phyloP scores from a whole-genome alignment of 106 monocot genomes.

The Acorus gramineus region DNA sequence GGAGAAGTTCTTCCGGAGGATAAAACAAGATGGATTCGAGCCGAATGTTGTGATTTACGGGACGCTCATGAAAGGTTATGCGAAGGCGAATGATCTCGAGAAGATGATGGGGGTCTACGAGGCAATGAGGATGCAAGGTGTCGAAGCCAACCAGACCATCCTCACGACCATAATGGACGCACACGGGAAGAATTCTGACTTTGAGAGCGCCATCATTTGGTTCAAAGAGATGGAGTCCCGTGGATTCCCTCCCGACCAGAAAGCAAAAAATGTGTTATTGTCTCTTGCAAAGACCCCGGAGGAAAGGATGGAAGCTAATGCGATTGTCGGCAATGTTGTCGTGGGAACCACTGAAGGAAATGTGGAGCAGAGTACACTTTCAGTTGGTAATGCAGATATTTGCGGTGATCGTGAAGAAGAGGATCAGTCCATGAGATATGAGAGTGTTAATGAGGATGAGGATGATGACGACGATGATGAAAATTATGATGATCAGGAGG shows the following conservation, averaged over 20 bases:
- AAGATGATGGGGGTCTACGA: constrained; percentile 79
- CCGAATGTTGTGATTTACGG: constrained; percentile 87
- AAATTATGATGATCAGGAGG: too few relatives aligned
- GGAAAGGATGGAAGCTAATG: constrained; percentile 61
- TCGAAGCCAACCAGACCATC: constrained; percentile 80
- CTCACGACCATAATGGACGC: constrained; percentile 93
- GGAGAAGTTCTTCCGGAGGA: constrained; percentile 75
- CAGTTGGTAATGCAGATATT: too few relatives aligned
- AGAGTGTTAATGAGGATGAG: too few relatives aligned
- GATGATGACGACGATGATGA: too few relatives aligned
- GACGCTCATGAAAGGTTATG: constrained; percentile 92
- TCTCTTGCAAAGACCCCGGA: constrained; percentile 64
- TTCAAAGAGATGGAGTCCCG: constrained; percentile 71
- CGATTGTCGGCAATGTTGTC: constrained; percentile 41
- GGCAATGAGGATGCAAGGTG: constrained; percentile 63
- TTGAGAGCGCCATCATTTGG: constrained; percentile 75
- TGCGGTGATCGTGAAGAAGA: too few relatives aligned
- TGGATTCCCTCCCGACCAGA: constrained; percentile 76
- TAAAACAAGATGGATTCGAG: constrained; percentile 78
- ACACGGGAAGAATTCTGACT: constrained; percentile 76
- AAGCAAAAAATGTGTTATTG: constrained; percentile 80
- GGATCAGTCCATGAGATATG: too few relatives aligned
- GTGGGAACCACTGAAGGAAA: not conserved
- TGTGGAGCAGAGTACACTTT: not conserved
- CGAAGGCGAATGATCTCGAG: constrained; percentile 63